Conservation (phyloP, 805 yeast genomes). For the Pichia gijzeniarum region DNA sequence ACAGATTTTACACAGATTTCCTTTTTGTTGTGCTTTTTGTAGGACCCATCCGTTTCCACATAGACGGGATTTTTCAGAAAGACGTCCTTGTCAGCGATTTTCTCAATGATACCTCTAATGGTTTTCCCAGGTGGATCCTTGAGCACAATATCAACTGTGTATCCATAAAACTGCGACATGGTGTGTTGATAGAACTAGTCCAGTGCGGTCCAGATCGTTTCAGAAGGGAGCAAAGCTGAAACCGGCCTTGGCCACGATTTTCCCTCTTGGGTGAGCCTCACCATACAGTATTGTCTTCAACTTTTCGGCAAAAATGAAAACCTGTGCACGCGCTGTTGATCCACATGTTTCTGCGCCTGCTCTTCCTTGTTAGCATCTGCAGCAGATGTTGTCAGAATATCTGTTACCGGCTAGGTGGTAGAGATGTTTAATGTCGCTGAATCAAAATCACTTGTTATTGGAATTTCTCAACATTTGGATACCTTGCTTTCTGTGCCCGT, state of each 20-base stretch:
- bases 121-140: slow-evolving; percentile 30
- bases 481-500: slow-evolving; percentile 18
- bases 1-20: slow-evolving; percentile 28
- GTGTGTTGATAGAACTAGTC: no score
- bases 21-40: slow-evolving; percentile 16
- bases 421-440: no score
- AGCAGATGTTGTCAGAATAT: no score
- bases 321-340: no score
- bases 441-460: background rate
- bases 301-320: no score
- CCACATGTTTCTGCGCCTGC: no score
- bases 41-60: slow-evolving; percentile 20
- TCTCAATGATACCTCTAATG: slow-evolving; percentile 23
- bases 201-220: no score
- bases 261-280: no score
- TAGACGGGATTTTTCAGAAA: slow-evolving; percentile 29
- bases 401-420: no score
- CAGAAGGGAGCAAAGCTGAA: no score
- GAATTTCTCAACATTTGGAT: slow-evolving; percentile 13
- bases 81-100: slow-evolving; percentile 19
- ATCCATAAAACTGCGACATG: slow-evolving; percentile 40
- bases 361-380: slow-evolving; percentile 1
- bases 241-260: no score
- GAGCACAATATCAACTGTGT: slow-evolving; percentile 38
- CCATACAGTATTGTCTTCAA: no score